A percentile compares a stretch with the other conserved stretches of the same genome.
Evolutionary conservation across 495 filamentous ascomycete species (phyloP).

Genomic region (Podospora pseudoanserina): DNA sequence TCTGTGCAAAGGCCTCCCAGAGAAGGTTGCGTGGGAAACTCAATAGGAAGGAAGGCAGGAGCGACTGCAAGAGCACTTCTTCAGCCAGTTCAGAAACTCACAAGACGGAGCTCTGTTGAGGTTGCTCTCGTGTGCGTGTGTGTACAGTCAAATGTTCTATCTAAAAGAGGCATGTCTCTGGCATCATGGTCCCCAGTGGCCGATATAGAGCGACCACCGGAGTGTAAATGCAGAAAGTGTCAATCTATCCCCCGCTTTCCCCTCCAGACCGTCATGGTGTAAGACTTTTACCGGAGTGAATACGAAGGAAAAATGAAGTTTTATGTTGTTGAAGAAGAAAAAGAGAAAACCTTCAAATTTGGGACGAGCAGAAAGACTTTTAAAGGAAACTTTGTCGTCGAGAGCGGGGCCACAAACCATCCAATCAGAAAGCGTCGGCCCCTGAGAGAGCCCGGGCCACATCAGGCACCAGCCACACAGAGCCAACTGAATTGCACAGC

Average conservation of each 20-base stretch:
- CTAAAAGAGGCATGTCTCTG: conserved; percentile 9
- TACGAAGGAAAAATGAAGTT: conserved; percentile 61
- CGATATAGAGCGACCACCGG: conserved; percentile 21
- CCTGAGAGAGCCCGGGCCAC: not conserved
- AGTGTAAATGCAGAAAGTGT: conserved; percentile 50
- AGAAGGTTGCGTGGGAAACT: no score
- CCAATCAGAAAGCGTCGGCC: not conserved
- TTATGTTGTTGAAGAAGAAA: conserved; percentile 53
- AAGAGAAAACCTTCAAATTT: conserved; percentile 21
- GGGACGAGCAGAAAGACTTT: conserved; percentile 12
- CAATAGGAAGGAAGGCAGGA: no score
- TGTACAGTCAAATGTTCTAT: not conserved
- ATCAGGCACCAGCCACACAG: not conserved
- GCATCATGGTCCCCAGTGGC: conserved; percentile 5
- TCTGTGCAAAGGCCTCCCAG: no score
- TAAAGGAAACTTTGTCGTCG: not conserved
- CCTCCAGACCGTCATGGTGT: conserved; percentile 63
- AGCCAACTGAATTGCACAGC: not conserved
- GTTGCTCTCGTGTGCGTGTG: no score
- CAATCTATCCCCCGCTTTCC: conserved; percentile 72
- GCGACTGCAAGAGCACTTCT: no score
- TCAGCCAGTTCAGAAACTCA: no score
- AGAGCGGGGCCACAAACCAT: not conserved
- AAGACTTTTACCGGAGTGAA: conserved; percentile 71
- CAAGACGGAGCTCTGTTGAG: no score